A percentile compares a stretch with the other conserved stretches of the same genome.
These are phyloP conservation scores for Panaeolus papilionaceus DNA, from an alignment of 768 basidiomycete species.

Conservation along the genomic window DNA sequence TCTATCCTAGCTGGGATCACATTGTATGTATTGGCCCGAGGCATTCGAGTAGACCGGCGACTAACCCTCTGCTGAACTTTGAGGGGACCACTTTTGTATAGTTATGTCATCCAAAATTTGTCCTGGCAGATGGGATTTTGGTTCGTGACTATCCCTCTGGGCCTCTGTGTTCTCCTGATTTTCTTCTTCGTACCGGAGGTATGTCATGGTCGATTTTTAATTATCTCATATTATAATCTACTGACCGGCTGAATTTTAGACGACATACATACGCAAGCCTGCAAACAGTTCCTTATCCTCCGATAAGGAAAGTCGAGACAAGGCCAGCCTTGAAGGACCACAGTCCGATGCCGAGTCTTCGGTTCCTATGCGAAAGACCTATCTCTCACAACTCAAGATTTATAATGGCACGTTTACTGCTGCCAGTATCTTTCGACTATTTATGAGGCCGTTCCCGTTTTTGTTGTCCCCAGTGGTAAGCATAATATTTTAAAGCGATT, in stretches of 20 bases:
- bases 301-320: slow-evolving; percentile 18
- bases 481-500: background rate
- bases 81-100: slow-evolving; percentile 50
- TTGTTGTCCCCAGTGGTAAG: slow-evolving; percentile 48
- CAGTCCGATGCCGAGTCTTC: slow-evolving; percentile 22
- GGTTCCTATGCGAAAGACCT: slow-evolving; percentile 29
- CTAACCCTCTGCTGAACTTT: background rate
- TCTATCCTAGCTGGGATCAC: slow-evolving; percentile 50
- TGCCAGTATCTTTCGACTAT: slow-evolving; percentile 40
- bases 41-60: background rate
- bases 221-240: too few species aligned
- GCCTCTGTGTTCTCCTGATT: slow-evolving; percentile 41
- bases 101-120: slow-evolving; percentile 50
- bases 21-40: slow-evolving; percentile 34
- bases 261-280: slow-evolving; percentile 35
- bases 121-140: slow-evolving; percentile 54
- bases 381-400: slow-evolving; percentile 40
- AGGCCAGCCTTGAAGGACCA: slow-evolving; percentile 24
- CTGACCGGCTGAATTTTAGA: slow-evolving; percentile 28
- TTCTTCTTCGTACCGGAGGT: slow-evolving; percentile 54
- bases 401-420: slow-evolving; percentile 45
- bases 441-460: slow-evolving; percentile 50
- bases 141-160: slow-evolving; percentile 51
- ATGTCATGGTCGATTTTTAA: too few species aligned
- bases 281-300: background rate